Evolutionary conservation across 495 filamentous ascomycete species (phyloP), one percentile per base, ranked within the genome.

Genomic region (Thermothielavioides terrestris): DNA sequence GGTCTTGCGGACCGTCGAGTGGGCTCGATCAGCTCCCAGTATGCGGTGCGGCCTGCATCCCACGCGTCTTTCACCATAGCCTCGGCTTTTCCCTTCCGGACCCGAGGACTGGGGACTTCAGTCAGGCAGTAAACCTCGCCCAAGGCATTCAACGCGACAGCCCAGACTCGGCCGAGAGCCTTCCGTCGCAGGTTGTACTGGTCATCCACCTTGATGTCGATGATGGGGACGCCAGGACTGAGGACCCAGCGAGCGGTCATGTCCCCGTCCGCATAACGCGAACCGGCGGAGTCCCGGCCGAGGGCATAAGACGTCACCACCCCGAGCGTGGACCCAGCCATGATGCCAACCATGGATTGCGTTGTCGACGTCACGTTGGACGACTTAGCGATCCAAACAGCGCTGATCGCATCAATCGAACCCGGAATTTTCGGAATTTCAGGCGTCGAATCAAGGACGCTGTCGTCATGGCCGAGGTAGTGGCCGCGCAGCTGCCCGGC

Each of bases 321-420:
- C 38, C 92, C 92, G 2, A 83, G 77, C 11, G 90, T 86, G 8
- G 90, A 92, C 4, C 92, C 92, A 47, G 81, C 77, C 58, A 97
- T 61, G 54, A 96, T 84, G 0, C 87, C 92, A 35, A 92, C 59
- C 53, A 91, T 71, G 2, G 88, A 88, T 37, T 88, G 77, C 0
- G 89, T 89, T 50, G 80, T 72, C 37, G 79, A 77, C 14, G 84
- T 80, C 21, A 96, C 72, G 26, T 75, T 70, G 2, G 77, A 60
- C 1, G 85, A 84, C 60, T 97, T 97, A 1, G 91, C 87, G 58
- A 97, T 89, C 94, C 94, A 98, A 6, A 95, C 81, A 17, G 80
- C 77, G 57, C 82, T 86, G 35, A 89, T 70, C 6, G 82, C 77
- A 30, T 88, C 82, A 1, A 59, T 56, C n/a, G 75, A 54, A 26